phyloP scores from a whole-genome alignment of 768 basidiomycete species.

The Tulasnella sp. region DNA sequence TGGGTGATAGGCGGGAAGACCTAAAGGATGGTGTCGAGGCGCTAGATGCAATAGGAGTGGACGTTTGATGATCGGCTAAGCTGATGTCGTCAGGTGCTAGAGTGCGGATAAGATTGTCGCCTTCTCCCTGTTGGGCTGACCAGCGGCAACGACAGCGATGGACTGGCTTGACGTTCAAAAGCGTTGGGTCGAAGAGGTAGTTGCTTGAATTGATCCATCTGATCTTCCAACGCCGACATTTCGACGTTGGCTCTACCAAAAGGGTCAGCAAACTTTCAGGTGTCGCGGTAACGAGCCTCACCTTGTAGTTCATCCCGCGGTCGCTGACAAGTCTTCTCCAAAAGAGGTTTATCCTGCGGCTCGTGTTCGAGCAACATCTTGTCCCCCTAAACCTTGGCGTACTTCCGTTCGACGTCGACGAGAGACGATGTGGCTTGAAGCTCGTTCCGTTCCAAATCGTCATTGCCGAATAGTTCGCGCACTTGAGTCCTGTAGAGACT shows the following conservation, averaged over 20 bases:
- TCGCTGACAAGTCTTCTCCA: constrained; percentile 87
- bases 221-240: constrained; percentile 70
- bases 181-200: constrained; percentile 16
- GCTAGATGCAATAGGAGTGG: background rate
- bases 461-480: constrained; percentile 90
- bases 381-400: constrained; percentile 85
- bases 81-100: constrained; percentile 46
- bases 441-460: constrained; percentile 92
- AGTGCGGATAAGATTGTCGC: constrained; percentile 36
- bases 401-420: constrained; percentile 76
- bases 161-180: constrained; percentile 18
- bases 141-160: constrained; percentile 19
- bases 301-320: constrained; percentile 90
- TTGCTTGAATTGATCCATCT: constrained; percentile 22
- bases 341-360: constrained; percentile 72
- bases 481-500: constrained; percentile 63
- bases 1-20: background rate
- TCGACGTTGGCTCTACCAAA: constrained; percentile 69
- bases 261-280: background rate
- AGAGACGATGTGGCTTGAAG: constrained; percentile 66
- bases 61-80: constrained; percentile 34
- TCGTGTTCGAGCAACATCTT: constrained; percentile 97
- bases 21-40: background rate
- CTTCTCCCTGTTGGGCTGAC: background rate
- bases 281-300: constrained; percentile 23